A percentile compares a stretch with the other conserved stretches of the same genome.
phyloP scores from a whole-genome alignment of 306 rosid species.

The Chamaecrista fasciculata region DNA sequence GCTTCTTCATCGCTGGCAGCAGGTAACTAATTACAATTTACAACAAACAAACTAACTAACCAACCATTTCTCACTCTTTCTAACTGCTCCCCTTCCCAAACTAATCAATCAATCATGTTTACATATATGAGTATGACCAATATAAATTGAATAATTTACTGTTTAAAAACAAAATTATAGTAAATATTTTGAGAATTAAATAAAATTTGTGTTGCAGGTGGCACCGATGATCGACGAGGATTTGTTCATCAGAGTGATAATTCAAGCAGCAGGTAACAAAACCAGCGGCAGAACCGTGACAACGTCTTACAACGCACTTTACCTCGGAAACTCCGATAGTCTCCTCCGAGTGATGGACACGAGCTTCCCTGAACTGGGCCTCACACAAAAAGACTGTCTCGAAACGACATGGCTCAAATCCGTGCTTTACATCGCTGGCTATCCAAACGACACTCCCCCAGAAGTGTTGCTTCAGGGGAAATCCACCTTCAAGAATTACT shows the following conservation, averaged over 20 bases:
- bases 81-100: too few relatives aligned
- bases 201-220: slow-evolving; percentile 20
- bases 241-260: slow-evolving; percentile 47
- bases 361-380: slow-evolving; percentile 65
- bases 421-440: slow-evolving; percentile 41
- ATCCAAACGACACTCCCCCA: slow-evolving; percentile 29
- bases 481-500: slow-evolving; percentile 37
- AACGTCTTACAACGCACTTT: slow-evolving; percentile 38
- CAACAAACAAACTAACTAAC: too few relatives aligned
- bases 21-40: background rate
- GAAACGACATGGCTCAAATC: slow-evolving; percentile 75
- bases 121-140: too few relatives aligned
- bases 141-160: too few relatives aligned
- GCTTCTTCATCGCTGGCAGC: slow-evolving; percentile 55
- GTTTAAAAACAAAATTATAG: too few relatives aligned
- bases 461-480: slow-evolving; percentile 44
- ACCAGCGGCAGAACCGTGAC: slow-evolving; percentile 28
- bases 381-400: slow-evolving; percentile 34
- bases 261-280: slow-evolving; percentile 33
- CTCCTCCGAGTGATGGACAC: slow-evolving; percentile 35
- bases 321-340: slow-evolving; percentile 43
- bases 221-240: slow-evolving; percentile 47
- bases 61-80: too few relatives aligned
- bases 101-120: too few relatives aligned
- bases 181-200: too few relatives aligned